Evolutionary conservation across 208 protist genomes (phyloP).

Genomic region (Strigomonas culicis): DNA sequence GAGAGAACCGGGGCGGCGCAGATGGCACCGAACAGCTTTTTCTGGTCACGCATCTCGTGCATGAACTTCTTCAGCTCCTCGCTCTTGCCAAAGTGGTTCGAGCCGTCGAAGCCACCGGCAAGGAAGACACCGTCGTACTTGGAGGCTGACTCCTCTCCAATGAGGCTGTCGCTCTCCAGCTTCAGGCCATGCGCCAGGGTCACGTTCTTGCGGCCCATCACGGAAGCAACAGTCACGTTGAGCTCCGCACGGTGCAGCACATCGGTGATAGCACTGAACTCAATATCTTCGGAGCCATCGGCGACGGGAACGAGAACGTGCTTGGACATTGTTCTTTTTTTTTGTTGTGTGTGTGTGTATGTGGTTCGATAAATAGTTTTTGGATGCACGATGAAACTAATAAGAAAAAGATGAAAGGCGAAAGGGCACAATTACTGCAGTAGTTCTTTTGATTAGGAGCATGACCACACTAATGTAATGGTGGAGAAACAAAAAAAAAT

Average conservation of each 20-base stretch:
- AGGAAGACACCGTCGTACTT: conserved; percentile 79
- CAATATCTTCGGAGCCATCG: conserved; percentile 87
- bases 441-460: not conserved
- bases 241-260: conserved; percentile 67
- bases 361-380: conserved; percentile 11
- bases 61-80: conserved; percentile 68
- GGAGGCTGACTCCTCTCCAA: conserved; percentile 48
- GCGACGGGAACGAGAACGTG: conserved; percentile 79
- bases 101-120: conserved; percentile 72
- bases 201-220: conserved; percentile 59
- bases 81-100: conserved; percentile 59
- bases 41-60: conserved; percentile 38
- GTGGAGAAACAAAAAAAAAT: not conserved
- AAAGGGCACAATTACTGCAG: not conserved
- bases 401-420: conserved; percentile 5
- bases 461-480: not conserved
- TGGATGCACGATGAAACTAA: conserved; percentile 16
- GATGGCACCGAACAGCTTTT: conserved; percentile 83
- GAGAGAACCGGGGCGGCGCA: conserved; percentile 73
- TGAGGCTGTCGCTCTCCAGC: conserved; percentile 49
- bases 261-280: conserved; percentile 81
- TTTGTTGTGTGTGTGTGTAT: not conserved
- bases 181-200: conserved; percentile 61
- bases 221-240: conserved; percentile 72
- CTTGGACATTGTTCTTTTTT: conserved; percentile 31